Percentiles rank a stretch among this genome's conserved stretches.
Evolutionary conservation across 352 stramenopile genomes (phyloP).

Genomic region (Phytophthora parvispora): DNA sequence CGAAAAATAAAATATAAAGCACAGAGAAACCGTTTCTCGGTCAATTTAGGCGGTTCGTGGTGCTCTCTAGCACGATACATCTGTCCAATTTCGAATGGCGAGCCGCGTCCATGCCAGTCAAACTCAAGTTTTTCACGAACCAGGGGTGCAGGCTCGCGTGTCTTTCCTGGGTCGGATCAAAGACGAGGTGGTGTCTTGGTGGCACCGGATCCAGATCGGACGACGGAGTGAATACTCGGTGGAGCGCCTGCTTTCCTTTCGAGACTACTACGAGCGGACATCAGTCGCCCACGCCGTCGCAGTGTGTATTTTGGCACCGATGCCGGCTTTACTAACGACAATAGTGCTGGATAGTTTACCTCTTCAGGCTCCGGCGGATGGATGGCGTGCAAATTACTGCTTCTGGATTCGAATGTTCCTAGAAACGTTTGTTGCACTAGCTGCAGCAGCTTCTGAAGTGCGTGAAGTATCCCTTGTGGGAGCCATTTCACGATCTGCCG

Average conservation of each 20-base stretch:
- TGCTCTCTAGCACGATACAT: no score
- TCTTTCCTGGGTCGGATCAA: no score
- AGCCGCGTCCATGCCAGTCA: no score
- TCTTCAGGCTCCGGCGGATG: conserved; percentile 10
- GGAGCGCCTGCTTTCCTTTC: conserved; percentile 11
- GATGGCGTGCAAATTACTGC: conserved; percentile 22
- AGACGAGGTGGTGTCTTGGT: no score
- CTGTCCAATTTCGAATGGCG: no score
- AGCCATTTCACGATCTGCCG: neutral
- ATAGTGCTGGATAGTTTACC: conserved; percentile 29
- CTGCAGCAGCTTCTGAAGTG: conserved; percentile 13
- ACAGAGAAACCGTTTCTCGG: no score
- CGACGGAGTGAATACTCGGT: conserved; percentile 15
- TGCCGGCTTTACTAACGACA: conserved; percentile 18
- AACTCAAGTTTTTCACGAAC: no score
- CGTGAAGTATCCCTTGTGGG: conserved; percentile 2
- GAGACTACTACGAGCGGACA: conserved; percentile 8
- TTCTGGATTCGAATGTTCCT: conserved; percentile 25
- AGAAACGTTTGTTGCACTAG: conserved; percentile 5
- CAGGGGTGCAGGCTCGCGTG: no score
- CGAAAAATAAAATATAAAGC: no score
- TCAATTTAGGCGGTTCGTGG: no score
- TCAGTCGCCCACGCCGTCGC: neutral
- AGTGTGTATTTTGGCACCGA: conserved; percentile 2
- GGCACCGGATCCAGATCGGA: no score